Evolutionary conservation across 2,329 filamentous ascomycete genomes (phyloP), one percentile per base, ranked within the genome.

Genomic region (Colletotrichum camelliae): DNA sequence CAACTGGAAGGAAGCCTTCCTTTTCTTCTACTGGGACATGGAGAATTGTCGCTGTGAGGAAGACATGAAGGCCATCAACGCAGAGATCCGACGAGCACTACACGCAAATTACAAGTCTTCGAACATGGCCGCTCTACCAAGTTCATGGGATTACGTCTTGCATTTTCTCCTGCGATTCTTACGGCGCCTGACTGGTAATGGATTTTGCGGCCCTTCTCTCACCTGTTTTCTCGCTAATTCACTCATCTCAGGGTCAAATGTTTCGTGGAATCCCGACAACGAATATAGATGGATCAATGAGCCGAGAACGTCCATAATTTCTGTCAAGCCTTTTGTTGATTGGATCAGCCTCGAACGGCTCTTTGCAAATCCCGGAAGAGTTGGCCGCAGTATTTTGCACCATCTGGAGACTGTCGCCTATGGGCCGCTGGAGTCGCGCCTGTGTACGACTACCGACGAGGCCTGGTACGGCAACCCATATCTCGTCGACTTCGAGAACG

Each of bases 21-120:
- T 74, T 21, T 71, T 74, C 27, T 74, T 74, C 60, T 74, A 71
- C 43, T 74, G 60, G 72, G 72, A 71, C 13, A 35, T 65, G 12
- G 55, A 61, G 24, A 33, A 37, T 21, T 55, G 27, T n/a, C 58
- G 43, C 27, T 60, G 35, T 1, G 12, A 65, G 29, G 35, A 35
- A 52, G 43, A 52, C 3, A 35, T 61, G 58, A 31, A 33, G 29
- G 35, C 21, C 12, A 29, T 70, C 10, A 62, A 70, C 21, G 15
- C 29, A 16, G 18, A 65, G 15, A 66, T 74, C 24, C 12, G 18
- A 13, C 7, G 57, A 7, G 58, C 65, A 8, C 43, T 74, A 5
- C 24, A 21, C 5, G n/a, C 43, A 21, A 21, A 48, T 7, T 33
- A 69, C 27, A n/a, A 65, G n/a, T 27, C 67, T 18, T 10, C 21